A percentile compares a stretch with the other conserved stretches of the same genome.
Conservation (phyloP, 1,139 yeast genomes). For the Kazachstania sp. region DNA sequence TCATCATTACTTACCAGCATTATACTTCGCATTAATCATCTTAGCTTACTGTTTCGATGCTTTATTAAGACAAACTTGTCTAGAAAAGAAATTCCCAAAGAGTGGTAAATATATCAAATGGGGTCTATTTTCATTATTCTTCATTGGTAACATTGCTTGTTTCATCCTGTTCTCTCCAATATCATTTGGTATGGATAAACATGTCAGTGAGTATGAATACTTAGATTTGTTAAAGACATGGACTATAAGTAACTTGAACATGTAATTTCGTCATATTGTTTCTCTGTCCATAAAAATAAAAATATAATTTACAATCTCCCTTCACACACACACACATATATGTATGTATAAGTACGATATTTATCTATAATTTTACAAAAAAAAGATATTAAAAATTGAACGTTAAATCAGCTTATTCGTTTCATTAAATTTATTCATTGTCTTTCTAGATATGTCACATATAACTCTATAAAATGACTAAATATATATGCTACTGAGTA, state of each 20-base stretch:
- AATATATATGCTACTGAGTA: conserved; percentile 18
- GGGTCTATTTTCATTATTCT: conserved; percentile 37
- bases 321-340: too few relatives aligned
- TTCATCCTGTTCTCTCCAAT: conserved; percentile 72
- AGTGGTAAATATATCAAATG: conserved; percentile 23
- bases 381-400: too few relatives aligned
- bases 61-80: conserved; percentile 34
- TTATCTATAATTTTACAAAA: too few relatives aligned
- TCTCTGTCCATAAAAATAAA: neutral
- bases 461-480: neutral
- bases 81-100: conserved; percentile 31
- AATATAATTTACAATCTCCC: too few relatives aligned
- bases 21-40: conserved; percentile 87
- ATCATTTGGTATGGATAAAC: conserved; percentile 88
- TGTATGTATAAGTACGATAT: too few relatives aligned
- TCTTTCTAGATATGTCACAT: neutral
- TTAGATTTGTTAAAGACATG: conserved; percentile 72
- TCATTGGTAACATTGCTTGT: conserved; percentile 51
- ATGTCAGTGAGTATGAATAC: conserved; percentile 56
- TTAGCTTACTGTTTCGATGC: conserved; percentile 70
- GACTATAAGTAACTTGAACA: conserved; percentile 39
- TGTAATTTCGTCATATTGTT: neutral
- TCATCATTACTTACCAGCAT: conserved; percentile 95
- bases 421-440: too few relatives aligned
- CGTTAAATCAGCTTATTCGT: neutral